Base-by-base conservation (phyloP, 495 filamentous ascomycete genomes). In the Penicillium mononematosum region DNA sequence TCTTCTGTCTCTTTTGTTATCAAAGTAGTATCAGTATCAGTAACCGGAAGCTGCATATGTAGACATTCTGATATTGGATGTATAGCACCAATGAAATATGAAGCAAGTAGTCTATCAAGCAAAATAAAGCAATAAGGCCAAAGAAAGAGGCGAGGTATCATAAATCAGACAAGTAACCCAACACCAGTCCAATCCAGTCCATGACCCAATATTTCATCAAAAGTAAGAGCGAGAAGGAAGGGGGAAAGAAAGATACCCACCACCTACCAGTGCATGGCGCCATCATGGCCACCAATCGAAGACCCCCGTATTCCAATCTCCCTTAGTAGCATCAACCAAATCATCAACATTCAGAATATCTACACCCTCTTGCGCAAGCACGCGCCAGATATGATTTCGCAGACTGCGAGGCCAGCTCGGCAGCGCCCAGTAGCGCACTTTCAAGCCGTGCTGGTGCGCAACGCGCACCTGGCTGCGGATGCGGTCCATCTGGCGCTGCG, bases 341-440 rank as follows among this genome's bases (percentile, higher is more conserved):
- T 94, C 89, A 76, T 95, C 90, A 6, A 87, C 89, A 67, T 92
- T 94, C 32, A 95, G 70, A 29, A 91, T 72, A 66, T 89, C 88
- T 5, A 87, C 86, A 0, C 89, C 90, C 60, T 91, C 88, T 43
- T 78, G 71, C 27, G 85, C 76, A n/a, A 96, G 66, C 4, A 87
- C 77, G 46, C 83, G 72, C 91, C 90, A 95, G 17, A 95, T 72
- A 54, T 83, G 78, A 70, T 94, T 88, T 42, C 91, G 75, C 61
- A 87, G 60, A 47, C 83, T 80, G n/a, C 87, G 70, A 11, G 91
- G 90, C 90, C 90, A 95, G 53, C 70, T 70, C 0, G 90, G 90
- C 22, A 87, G 64, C n/a, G 85, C 82, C 90, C 91, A 95, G 67
- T 92, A 95, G 42, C 91, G 71, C 7, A 83, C 86, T 59, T 85